phyloP scores from a whole-genome alignment of 768 basidiomycete genomes.

The Holtermanniella nyarrowii region DNA sequence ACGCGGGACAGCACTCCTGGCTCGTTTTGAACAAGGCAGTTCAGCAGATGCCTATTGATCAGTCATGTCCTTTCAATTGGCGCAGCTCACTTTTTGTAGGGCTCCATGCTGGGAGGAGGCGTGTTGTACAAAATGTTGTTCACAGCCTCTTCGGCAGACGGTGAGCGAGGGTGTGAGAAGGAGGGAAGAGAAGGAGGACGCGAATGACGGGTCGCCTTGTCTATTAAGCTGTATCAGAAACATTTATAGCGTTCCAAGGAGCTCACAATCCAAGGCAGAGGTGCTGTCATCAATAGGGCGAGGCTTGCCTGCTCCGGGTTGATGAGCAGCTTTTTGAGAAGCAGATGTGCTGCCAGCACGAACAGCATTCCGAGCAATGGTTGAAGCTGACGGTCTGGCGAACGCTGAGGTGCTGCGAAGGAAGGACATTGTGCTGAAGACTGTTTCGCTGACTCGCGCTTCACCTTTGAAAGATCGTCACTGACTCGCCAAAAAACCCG shows the following conservation, averaged over 20 bases:
- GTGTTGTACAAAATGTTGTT: constrained; percentile 97
- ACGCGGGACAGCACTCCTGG: constrained; percentile 98
- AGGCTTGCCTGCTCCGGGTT: constrained; percentile 12
- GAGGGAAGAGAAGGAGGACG: constrained; percentile 76
- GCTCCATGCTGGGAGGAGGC: constrained; percentile 78
- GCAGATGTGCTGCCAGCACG: background rate
- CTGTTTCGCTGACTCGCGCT: too few relatives aligned
- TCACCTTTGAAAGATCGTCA: too few relatives aligned
- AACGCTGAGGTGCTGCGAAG: background rate
- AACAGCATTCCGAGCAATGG: background rate
- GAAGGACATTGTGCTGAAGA: constrained; percentile 39
- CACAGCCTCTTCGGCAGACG: constrained; percentile 89
- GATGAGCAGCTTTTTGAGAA: background rate
- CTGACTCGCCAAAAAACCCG: too few relatives aligned
- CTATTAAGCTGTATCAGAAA: constrained; percentile 5
- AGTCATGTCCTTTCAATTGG: background rate
- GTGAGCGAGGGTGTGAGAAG: constrained; percentile 69
- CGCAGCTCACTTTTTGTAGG: constrained; percentile 48
- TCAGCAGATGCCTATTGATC: constrained; percentile 68
- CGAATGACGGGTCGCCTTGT: constrained; percentile 34
- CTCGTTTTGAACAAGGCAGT: constrained; percentile 98
- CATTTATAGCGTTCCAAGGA: background rate
- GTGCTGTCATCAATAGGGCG: constrained; percentile 80
- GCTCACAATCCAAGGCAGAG: constrained; percentile 70
- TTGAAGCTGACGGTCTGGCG: background rate